phyloP scores from a whole-genome alignment of 2,329 filamentous ascomycete species.

The Penicillium sp. region DNA sequence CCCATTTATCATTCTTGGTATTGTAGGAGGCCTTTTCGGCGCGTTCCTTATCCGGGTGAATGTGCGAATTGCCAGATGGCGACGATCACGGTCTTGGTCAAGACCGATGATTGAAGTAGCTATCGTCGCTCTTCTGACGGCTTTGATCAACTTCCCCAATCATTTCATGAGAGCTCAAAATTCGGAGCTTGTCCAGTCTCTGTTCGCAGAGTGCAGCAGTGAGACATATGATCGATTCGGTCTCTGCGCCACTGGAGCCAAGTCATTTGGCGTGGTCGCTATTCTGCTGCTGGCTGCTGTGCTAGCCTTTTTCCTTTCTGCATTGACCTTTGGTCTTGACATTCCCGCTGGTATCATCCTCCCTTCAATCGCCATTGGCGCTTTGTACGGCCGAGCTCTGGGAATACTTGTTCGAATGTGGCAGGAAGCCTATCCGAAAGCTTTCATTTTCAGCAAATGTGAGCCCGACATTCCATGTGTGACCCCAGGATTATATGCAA shows the following conservation, averaged over 20 bases:
- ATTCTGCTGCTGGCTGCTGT: slow-evolving; percentile 78
- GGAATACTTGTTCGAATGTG: slow-evolving; percentile 88
- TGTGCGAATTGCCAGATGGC: slow-evolving; percentile 80
- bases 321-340: slow-evolving; percentile 87
- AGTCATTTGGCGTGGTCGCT: slow-evolving; percentile 76
- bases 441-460: slow-evolving; percentile 75
- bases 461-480: slow-evolving; percentile 84
- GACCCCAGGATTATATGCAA: slow-evolving; percentile 92
- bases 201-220: slow-evolving; percentile 87
- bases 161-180: slow-evolving; percentile 93
- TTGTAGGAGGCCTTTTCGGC: slow-evolving; percentile 90
- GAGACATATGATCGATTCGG: slow-evolving; percentile 82
- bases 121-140: slow-evolving; percentile 75
- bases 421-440: slow-evolving; percentile 73
- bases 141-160: slow-evolving; percentile 91
- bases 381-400: slow-evolving; percentile 81
- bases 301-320: slow-evolving; percentile 79
- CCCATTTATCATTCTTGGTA: slow-evolving; percentile 80
- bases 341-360: slow-evolving; percentile 95
- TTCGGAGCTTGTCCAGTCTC: slow-evolving; percentile 83
- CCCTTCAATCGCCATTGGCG: slow-evolving; percentile 93
- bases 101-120: slow-evolving; percentile 77
- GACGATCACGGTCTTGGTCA: slow-evolving; percentile 67
- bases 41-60: slow-evolving; percentile 94
- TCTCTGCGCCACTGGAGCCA: slow-evolving; percentile 82